Base-by-base conservation (phyloP, 129 eudicot genomes). In the Rutidosis leptorrhynchoides region DNA sequence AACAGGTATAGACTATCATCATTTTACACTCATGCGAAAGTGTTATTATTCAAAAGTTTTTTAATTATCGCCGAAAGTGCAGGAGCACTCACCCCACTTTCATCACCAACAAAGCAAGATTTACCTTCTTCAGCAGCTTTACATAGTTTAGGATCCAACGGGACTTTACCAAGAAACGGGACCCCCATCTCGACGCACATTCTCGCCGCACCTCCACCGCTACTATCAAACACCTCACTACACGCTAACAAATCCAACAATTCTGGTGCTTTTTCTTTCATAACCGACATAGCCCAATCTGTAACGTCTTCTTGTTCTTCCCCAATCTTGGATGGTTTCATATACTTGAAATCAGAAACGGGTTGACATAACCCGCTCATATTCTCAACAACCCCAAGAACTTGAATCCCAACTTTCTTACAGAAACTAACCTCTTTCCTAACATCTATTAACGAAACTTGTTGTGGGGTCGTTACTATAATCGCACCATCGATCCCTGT, bases 401-500 rank as follows among this genome's bases (percentile, higher is more conserved):
- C 90, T 5, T 42, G 53, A 15, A 91, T 71, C 22, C 93, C 96
- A 7, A 87, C 96, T 66, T 91, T 91, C 64, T 91, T 91, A 80
- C 97, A 91, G 65, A 91, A 91, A 65, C 84, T 85, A 0, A 91
- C 85, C 45, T 91, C 96, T 62, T 91, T 91, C 71, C 96, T 71
- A 2, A 91, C 97, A 58, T 91, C 98, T 29, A 91, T 91, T 35
- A 91, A 75, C 5, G 98, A 91, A 16, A 91, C 98, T 73, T 91
- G 98, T 49, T 87, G 98, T 14, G 98, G 98, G 15, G 98, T 91
- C 25, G 98, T 85, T 54, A 91, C 98, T 23, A 91, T 85, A 6
- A 91, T 81, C 5, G 98, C 98, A 35, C 98, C 98, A 4, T 91
- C 98, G 6, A 87, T 87, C 58, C 90, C 98, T 0, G 98, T 85